Conservation (phyloP, 2,329 filamentous ascomycete species). For the Chrysosporium queenslandicum region DNA sequence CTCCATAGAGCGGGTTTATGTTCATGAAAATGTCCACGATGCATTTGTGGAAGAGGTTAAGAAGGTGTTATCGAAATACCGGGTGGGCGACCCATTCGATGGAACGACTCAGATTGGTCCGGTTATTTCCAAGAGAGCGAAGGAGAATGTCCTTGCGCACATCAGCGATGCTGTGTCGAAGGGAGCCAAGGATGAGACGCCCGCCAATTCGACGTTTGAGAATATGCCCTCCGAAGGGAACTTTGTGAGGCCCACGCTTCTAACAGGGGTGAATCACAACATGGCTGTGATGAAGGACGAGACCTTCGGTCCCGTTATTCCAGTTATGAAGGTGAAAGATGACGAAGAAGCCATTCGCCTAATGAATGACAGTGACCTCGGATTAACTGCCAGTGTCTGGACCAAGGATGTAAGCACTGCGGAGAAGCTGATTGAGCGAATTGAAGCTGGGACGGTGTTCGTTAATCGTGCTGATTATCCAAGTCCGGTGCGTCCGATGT, state of each 20-base stretch:
- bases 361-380: constrained; percentile 94
- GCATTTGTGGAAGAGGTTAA: constrained; percentile 69
- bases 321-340: constrained; percentile 71
- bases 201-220: constrained; percentile 66
- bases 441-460: constrained; percentile 92
- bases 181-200: constrained; percentile 75
- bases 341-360: constrained; percentile 71
- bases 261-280: constrained; percentile 66
- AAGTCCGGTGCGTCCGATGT: constrained; percentile 60
- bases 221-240: constrained; percentile 68
- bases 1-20: constrained; percentile 83
- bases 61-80: constrained; percentile 69
- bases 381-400: constrained; percentile 94
- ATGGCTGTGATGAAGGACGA: constrained; percentile 90
- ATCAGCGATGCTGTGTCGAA: constrained; percentile 72
- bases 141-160: constrained; percentile 65
- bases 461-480: constrained; percentile 92
- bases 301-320: constrained; percentile 88
- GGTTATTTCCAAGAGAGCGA: constrained; percentile 72
- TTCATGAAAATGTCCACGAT: constrained; percentile 75
- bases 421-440: constrained; percentile 63
- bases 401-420: constrained; percentile 73
- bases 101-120: constrained; percentile 74
- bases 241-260: constrained; percentile 75
- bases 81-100: constrained; percentile 77